Conservation (phyloP, 2,329 filamentous ascomycete species). For the Colletotrichum orbiculare region DNA sequence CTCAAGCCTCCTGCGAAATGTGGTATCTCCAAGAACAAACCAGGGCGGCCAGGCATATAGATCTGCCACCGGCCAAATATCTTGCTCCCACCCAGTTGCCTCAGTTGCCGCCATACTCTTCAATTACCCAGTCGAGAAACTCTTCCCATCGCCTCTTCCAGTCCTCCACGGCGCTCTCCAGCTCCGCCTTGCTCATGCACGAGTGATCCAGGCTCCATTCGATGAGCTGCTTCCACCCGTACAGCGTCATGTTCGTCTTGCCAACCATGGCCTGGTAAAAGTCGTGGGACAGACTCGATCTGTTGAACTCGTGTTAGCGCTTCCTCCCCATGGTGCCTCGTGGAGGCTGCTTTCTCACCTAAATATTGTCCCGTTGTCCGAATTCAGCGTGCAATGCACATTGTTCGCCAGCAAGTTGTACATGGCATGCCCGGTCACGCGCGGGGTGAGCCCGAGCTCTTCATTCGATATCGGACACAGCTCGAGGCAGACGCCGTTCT, state of each 20-base stretch:
- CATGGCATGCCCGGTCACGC: slow-evolving; percentile 73
- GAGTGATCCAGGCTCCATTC: slow-evolving; percentile 73
- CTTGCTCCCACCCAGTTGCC: too few species aligned
- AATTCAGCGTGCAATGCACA: slow-evolving; percentile 79
- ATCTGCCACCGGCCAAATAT: not conserved
- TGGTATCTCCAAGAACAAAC: not conserved
- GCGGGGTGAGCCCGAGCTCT: slow-evolving; percentile 75
- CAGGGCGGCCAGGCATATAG: not conserved
- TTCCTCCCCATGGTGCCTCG: slow-evolving; percentile 10
- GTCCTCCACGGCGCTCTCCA: slow-evolving; percentile 47
- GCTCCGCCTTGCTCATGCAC: slow-evolving; percentile 60
- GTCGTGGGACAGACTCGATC: slow-evolving; percentile 78
- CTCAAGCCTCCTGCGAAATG: not conserved
- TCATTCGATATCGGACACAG: slow-evolving; percentile 84
- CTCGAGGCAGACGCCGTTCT: slow-evolving; percentile 75
- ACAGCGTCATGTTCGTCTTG: slow-evolving; percentile 72
- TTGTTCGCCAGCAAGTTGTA: slow-evolving; percentile 77
- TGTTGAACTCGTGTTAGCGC: slow-evolving; percentile 44
- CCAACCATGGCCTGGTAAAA: slow-evolving; percentile 83
- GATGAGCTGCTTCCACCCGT: slow-evolving; percentile 76
- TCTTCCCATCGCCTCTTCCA: slow-evolving; percentile 68
- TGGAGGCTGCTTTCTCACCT: slow-evolving; percentile 54
- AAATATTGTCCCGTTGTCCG: slow-evolving; percentile 80
- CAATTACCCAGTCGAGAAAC: slow-evolving; percentile 66
- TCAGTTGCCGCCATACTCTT: slow-evolving; percentile 47